Evolutionary conservation across 306 rosid genomes (phyloP).

Genomic region (Cicer yamashitae): DNA sequence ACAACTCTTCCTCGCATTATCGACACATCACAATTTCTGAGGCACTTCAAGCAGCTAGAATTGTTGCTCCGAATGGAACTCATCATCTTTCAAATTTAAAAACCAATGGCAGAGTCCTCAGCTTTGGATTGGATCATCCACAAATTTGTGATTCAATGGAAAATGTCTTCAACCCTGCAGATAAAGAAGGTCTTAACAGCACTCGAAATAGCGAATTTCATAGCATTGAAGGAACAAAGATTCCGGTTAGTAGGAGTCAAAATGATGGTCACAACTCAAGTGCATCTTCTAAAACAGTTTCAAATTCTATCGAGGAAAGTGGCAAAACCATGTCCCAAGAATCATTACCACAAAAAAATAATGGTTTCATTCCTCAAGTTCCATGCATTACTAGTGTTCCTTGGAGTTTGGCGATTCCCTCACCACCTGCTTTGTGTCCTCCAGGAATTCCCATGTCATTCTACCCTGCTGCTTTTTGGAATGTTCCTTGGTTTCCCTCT

Average conservation of each 20-base stretch:
- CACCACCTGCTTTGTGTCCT: constrained; percentile 62
- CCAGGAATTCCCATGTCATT: constrained; percentile 74
- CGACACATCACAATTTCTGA: constrained; percentile 71
- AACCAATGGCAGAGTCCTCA: constrained; percentile 72
- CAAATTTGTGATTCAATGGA: constrained; percentile 62
- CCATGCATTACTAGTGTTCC: constrained; percentile 71
- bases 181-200: constrained; percentile 48
- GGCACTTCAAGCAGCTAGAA: constrained; percentile 69
- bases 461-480: constrained; percentile 73
- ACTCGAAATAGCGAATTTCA: constrained; percentile 53
- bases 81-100: constrained; percentile 44
- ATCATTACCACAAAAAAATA: constrained; percentile 43
- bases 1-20: constrained; percentile 62
- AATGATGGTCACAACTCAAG: constrained; percentile 68
- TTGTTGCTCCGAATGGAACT: constrained; percentile 54
- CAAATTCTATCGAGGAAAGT: constrained; percentile 60
- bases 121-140: constrained; percentile 64
- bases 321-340: constrained; percentile 49
- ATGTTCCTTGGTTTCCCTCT: constrained; percentile 63
- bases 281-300: constrained; percentile 57
- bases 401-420: constrained; percentile 65
- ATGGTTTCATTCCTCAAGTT: constrained; percentile 61
- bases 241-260: constrained; percentile 44
- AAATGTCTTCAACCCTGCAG: constrained; percentile 52
- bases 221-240: constrained; percentile 45